These are phyloP conservation scores for Chaetomium sp. DNA, from an alignment of 2,329 filamentous ascomycete species.

Conservation along the genomic window DNA sequence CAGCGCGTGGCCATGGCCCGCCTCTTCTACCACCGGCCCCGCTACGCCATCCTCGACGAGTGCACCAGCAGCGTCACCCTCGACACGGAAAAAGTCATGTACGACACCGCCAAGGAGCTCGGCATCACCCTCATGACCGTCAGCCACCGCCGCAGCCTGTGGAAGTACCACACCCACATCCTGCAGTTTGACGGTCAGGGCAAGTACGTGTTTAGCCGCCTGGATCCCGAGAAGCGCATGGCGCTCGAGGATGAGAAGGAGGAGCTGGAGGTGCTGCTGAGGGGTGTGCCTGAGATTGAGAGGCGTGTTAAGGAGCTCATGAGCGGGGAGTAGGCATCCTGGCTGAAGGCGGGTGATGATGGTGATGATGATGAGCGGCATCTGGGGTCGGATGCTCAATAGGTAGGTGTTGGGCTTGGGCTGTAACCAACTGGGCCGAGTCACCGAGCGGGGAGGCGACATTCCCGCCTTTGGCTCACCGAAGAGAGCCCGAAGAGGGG, in stretches of 20 bases:
- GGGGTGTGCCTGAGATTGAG: constrained; percentile 86
- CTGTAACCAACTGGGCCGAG: too few species aligned
- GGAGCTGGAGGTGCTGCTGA: constrained; percentile 81
- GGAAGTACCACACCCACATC: constrained; percentile 95
- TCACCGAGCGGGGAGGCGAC: too few species aligned
- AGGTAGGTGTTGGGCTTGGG: neutral
- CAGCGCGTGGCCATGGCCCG: constrained; percentile 96
- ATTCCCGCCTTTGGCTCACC: neutral
- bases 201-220: constrained; percentile 80
- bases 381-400: too few species aligned
- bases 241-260: constrained; percentile 95
- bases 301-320: constrained; percentile 80
- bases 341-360: neutral
- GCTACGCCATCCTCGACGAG: constrained; percentile 95
- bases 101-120: constrained; percentile 88
- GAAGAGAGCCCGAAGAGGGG: too few species aligned
- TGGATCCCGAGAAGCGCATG: constrained; percentile 85
- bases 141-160: constrained; percentile 84
- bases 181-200: constrained; percentile 97
- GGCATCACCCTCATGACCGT: constrained; percentile 98
- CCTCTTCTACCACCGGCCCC: constrained; percentile 88
- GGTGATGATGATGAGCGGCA: neutral
- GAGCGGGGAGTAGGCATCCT: constrained; percentile 31
- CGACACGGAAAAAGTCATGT: constrained; percentile 94
- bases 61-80: constrained; percentile 95